Base-by-base conservation (phyloP, 768 basidiomycete species). In the Tephrocybe sp. region DNA sequence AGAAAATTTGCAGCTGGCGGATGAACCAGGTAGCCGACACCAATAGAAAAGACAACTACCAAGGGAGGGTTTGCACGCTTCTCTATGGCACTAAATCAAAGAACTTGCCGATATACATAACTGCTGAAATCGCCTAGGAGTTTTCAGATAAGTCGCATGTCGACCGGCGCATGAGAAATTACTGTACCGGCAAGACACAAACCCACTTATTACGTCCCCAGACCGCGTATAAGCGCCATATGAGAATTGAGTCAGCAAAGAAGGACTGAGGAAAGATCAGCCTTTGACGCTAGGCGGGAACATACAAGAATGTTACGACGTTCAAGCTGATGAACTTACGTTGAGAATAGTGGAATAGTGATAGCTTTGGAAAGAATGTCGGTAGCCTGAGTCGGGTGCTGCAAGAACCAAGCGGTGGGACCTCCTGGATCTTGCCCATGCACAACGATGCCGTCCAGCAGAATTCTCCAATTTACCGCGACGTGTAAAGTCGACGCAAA, bases 191-290 rank as follows among this genome's bases (percentile, higher is more conserved):
- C 22, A 40, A 16, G 7, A 41, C 13, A 42, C 18, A 54, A 35
- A 32, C 35, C 22, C 40, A 50, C 1, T 42, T 26, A 21, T 54
- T 59, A 3, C 51, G 53, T 7, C 49, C 52, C 58, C 58, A 59
- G 3, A 62, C 54, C 16, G 52, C 43, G 30, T 62, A 59, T 4
- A 59, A 34, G 4, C 60, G 35, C 60, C 60, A 62, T 12, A 62
- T 35, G n/a, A 62, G 44, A 19, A 56, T 44, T 18, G 49, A 31
- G 25, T 59, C 60, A 11, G 54, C 56, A 18, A 61, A 38, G 24
- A 55, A 47, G 22, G 52, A 49, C 58, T 59, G 26, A 7, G 24
- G 22, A 9, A 42, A 25, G 24, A 16, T 44, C 39, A 18, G 25
- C 18, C 25, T 19, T 47, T 41, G 21, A 30, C 21, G 18, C 12